Conservation (phyloP, 2,329 filamentous ascomycete genomes). For the Mariannaea elegans region DNA sequence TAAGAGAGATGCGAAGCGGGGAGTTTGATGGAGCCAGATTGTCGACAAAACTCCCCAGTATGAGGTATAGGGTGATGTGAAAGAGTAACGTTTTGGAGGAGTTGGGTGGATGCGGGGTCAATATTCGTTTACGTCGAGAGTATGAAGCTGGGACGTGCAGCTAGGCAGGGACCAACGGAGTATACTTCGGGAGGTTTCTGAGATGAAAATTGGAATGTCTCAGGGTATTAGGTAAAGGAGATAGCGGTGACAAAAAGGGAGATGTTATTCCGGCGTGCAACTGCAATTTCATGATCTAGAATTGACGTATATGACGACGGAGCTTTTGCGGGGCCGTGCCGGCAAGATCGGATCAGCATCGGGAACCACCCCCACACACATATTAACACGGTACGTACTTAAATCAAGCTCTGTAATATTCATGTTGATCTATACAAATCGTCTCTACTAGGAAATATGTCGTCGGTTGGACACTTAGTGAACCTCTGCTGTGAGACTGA, state of each 20-base stretch:
- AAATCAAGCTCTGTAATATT: no score
- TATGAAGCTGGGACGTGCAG: not conserved
- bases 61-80: not conserved
- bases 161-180: no score
- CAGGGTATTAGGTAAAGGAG: no score
- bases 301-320: conserved; percentile 23
- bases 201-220: no score
- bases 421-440: not conserved
- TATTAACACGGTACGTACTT: not conserved
- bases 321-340: conserved; percentile 38
- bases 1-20: not conserved
- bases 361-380: conserved; percentile 31
- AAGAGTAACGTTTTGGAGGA: not conserved
- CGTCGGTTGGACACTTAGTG: conserved; percentile 19
- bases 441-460: conserved; percentile 7
- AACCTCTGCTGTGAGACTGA: conserved; percentile 11
- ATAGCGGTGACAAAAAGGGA: not conserved
- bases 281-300: conserved; percentile 24
- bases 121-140: not conserved
- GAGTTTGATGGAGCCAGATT: conserved; percentile 10
- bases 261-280: not conserved
- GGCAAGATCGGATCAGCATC: conserved; percentile 27
- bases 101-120: conserved; percentile 2
- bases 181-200: no score
- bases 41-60: not conserved